phyloP scores from a whole-genome alignment of 1,139 yeast species.

The Kazachstania sp. region DNA sequence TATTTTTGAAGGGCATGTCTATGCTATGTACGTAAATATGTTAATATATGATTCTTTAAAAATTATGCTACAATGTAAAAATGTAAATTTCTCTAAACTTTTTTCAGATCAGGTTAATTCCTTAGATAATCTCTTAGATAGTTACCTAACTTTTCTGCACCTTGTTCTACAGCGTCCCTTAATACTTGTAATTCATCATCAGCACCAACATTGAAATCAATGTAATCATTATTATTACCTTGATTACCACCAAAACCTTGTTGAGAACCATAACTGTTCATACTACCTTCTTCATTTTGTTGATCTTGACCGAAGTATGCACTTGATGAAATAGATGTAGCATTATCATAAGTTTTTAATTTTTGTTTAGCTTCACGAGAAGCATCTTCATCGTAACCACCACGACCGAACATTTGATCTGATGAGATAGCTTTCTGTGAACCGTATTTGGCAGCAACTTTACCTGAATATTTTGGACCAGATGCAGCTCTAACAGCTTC shows the following conservation, averaged over 20 bases:
- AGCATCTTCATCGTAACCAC: constrained; percentile 68
- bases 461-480: constrained; percentile 51
- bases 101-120: constrained; percentile 15
- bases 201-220: constrained; percentile 47
- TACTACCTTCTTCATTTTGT: constrained; percentile 31
- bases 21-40: neutral
- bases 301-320: constrained; percentile 89
- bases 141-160: constrained; percentile 80
- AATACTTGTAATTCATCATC: constrained; percentile 82
- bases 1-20: neutral
- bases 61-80: neutral
- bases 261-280: constrained; percentile 15
- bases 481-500: constrained; percentile 36
- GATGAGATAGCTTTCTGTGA: constrained; percentile 90
- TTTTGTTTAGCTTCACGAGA: constrained; percentile 73
- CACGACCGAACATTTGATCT: constrained; percentile 89
- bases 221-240: constrained; percentile 33
- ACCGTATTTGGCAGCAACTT: constrained; percentile 71
- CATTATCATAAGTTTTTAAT: constrained; percentile 71
- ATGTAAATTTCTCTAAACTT: neutral
- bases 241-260: constrained; percentile 1
- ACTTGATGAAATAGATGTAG: constrained; percentile 83
- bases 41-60: neutral
- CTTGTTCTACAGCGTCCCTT: constrained; percentile 90
- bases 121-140: constrained; percentile 77